phyloP scores from a whole-genome alignment of 495 filamentous ascomycete genomes.

The Parachaetomium inaequale region DNA sequence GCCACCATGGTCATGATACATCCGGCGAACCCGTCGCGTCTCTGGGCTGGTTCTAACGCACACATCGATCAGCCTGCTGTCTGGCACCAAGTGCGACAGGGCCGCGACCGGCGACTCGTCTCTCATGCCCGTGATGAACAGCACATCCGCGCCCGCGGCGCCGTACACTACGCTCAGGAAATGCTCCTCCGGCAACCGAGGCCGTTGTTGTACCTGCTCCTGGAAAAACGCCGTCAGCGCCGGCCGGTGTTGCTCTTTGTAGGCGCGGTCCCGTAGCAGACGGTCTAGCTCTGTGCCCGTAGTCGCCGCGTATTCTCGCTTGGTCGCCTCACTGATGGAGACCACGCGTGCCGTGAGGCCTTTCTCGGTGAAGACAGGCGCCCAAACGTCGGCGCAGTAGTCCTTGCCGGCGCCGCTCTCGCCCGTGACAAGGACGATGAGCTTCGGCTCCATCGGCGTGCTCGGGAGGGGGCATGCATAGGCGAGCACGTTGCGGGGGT shows the following conservation, averaged over 20 bases:
- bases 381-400: slow-evolving; percentile 57
- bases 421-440: slow-evolving; percentile 61
- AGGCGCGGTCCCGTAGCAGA: slow-evolving; percentile 52
- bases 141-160: slow-evolving; percentile 50
- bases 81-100: slow-evolving; percentile 55
- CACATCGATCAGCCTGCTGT: slow-evolving; percentile 54
- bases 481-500: slow-evolving; percentile 52
- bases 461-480: slow-evolving; percentile 54
- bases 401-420: slow-evolving; percentile 59
- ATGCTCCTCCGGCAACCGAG: slow-evolving; percentile 52
- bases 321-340: slow-evolving; percentile 60
- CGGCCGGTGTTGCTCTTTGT: slow-evolving; percentile 60
- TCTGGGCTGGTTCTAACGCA: slow-evolving; percentile 46
- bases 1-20: neutral
- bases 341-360: slow-evolving; percentile 43
- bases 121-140: slow-evolving; percentile 65
- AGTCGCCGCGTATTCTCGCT: slow-evolving; percentile 56
- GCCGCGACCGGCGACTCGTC: slow-evolving; percentile 56
- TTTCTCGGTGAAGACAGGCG: slow-evolving; percentile 39
- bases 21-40: slow-evolving; percentile 43
- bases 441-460: slow-evolving; percentile 40
- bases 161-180: slow-evolving; percentile 49
- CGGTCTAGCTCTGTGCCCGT: slow-evolving; percentile 49
- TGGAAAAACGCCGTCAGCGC: slow-evolving; percentile 54
- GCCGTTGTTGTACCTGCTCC: slow-evolving; percentile 44